Evolutionary conservation across 2,329 filamentous ascomycete genomes (phyloP), one percentile per base, ranked within the genome.

Genomic region (Paraconiothyrium sp.): DNA sequence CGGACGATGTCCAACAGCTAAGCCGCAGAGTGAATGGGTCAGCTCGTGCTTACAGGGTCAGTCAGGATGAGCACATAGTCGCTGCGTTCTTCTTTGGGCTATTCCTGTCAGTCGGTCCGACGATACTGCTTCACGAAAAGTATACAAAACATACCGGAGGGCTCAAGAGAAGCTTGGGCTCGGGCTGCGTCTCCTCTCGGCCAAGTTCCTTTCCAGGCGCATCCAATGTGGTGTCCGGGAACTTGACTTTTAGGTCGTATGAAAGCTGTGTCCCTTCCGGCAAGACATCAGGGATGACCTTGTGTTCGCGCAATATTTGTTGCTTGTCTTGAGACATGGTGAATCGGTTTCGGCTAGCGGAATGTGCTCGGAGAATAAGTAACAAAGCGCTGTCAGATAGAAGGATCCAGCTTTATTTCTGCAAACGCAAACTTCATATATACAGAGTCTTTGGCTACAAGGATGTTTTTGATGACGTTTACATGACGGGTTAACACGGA

Each of bases 211-310:
- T 41, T n/a, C 59, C 69, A 14, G 63, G 60, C 13, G 49, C 60
- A 24, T 65, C 55, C 16, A 71, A 32, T 13, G 61, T 65, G 1
- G 64, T 57, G 24, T 66, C 62, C 7, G 65, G 62, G 59, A 67
- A 71, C 47, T 62, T 51, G 24, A 67, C 55, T 3, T 30, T 63
- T 48, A 71, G 39, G 11, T 66, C 24, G 59, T 70, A 67, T 14
- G 61, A 54, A 4, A 65, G 39, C 14, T 59, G 54, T 2, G 62
- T 50, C 43, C 49, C 55, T 9, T 47, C 62, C 1, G 66, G 59
- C 5, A 71, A 54, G 3, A 70, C 66, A 43, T 69, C 66, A 20
- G 67, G 65, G 7, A 69, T 69, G 20, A 71, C 60, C n/a, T 67
- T 68, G 54, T 63, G 58, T 6, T 63, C 54, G 11, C 43, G 39